Conservation (phyloP, 2,329 filamentous ascomycete genomes). For the Trichoderma sp. region DNA sequence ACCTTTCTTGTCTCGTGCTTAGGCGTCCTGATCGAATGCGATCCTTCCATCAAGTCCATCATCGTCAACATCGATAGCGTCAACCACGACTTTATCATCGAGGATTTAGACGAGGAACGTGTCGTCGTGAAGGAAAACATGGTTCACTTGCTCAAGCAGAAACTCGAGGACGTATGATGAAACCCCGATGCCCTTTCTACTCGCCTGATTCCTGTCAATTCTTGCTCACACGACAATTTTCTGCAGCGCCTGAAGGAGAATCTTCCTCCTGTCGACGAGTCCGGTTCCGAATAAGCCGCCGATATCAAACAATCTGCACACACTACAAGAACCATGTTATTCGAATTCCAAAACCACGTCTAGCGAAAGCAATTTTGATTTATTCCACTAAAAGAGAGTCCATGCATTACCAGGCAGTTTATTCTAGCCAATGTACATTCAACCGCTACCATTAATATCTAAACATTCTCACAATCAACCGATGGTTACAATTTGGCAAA, state of each 20-base stretch:
- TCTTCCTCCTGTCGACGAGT: slow-evolving; percentile 53
- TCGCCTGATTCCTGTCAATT: not conserved
- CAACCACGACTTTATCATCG: slow-evolving; percentile 73
- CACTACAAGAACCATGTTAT: not conserved
- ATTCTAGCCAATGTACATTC: slow-evolving; percentile 3
- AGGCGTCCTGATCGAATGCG: slow-evolving; percentile 78
- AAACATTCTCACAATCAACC: not conserved
- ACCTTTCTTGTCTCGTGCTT: not conserved
- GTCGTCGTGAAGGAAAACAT: slow-evolving; percentile 75
- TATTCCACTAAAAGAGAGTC: slow-evolving; percentile 13
- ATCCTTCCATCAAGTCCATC: slow-evolving; percentile 86
- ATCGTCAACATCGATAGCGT: slow-evolving; percentile 74
- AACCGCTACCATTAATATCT: not conserved
- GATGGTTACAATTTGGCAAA: slow-evolving; percentile 75
- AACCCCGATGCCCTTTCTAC: not conserved
- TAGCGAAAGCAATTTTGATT: not conserved
- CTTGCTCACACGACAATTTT: slow-evolving; percentile 7
- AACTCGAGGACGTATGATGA: slow-evolving; percentile 64
- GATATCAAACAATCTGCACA: not conserved
- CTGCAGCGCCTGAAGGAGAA: slow-evolving; percentile 54
- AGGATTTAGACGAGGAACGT: slow-evolving; percentile 76
- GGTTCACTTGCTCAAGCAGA: slow-evolving; percentile 65
- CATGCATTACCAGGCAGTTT: not conserved
- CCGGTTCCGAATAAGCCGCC: slow-evolving; percentile 48
- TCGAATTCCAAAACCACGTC: not conserved